phyloP scores from a whole-genome alignment of 805 yeast genomes.

The Myxozyma neotropica region DNA sequence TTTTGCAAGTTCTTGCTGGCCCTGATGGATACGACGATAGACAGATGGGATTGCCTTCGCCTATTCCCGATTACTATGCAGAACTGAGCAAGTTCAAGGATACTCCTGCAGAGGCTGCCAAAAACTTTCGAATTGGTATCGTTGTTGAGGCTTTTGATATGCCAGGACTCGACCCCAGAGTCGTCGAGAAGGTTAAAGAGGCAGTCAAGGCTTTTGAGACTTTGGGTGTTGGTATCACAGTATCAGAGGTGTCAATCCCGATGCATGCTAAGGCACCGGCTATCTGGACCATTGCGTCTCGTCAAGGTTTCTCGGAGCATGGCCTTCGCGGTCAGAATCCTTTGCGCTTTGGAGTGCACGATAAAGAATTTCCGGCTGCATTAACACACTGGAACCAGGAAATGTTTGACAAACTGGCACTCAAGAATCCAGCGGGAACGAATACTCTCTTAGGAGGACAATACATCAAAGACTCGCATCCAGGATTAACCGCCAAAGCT shows the following conservation, averaged over 20 bases:
- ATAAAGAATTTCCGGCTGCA: slow-evolving; percentile 11
- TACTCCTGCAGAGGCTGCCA: slow-evolving; percentile 34
- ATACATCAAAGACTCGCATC: slow-evolving; percentile 42
- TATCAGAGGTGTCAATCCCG: slow-evolving; percentile 45
- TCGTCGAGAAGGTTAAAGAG: slow-evolving; percentile 38
- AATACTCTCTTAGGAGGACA: slow-evolving; percentile 40
- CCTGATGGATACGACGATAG: slow-evolving; percentile 45
- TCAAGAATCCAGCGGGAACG: slow-evolving; percentile 28
- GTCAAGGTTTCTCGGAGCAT: slow-evolving; percentile 32
- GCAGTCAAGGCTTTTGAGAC: slow-evolving; percentile 41
- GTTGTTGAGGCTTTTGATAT: slow-evolving; percentile 45
- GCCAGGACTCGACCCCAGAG: slow-evolving; percentile 42
- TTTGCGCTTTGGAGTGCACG: slow-evolving; percentile 29
- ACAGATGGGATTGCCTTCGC: slow-evolving; percentile 38
- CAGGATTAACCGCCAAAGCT: slow-evolving; percentile 44
- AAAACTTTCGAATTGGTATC: slow-evolving; percentile 44
- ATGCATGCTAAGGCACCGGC: slow-evolving; percentile 46
- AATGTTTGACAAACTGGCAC: slow-evolving; percentile 28
- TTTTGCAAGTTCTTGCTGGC: slow-evolving; percentile 45
- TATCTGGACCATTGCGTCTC: slow-evolving; percentile 44
- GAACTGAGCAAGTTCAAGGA: slow-evolving; percentile 12
- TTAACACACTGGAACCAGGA: slow-evolving; percentile 29
- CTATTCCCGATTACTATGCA: slow-evolving; percentile 35
- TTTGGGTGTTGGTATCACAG: slow-evolving; percentile 46
- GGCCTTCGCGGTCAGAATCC: slow-evolving; percentile 30